Evolutionary conservation across 495 filamentous ascomycete species (phyloP), one percentile per base, ranked within the genome.

Genomic region (Talaromyces trachyspermus): DNA sequence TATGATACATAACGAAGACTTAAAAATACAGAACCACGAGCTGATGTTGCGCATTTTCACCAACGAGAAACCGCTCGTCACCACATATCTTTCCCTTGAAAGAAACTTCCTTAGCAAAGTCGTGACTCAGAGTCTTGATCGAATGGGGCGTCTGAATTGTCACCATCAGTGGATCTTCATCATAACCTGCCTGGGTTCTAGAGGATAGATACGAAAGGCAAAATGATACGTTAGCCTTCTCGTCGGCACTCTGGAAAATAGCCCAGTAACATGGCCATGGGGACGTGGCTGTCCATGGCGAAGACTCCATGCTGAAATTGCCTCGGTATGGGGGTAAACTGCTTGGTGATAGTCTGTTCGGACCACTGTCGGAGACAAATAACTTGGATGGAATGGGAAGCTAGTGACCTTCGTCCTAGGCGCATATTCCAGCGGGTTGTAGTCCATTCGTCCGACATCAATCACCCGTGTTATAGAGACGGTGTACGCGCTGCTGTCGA

Each of bases 11-110:
- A 39, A 12, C 27, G 9, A 38, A 25, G 35, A 20, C 26, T 43
- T 43, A 66, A 46, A 85, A 85, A 39, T 74, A 51, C 49, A 77
- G 62, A 46, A 85, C 56, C 0, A 79, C 75, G 36, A 85, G 58
- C 40, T 70, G 68, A 25, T 74, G 66, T 8, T 60, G 56, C 2
- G 55, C 46, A 51, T 79, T 79, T 59, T 84, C 77, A 4, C 83
- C 81, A 9, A 85, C 53, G 14, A 85, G 36, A 69, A 80, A 85
- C 22, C 74, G 56, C 56, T 86, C 83, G 51, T 80, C 77, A 0
- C 81, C 83, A 37, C 59, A 69, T 19, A 86, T 75, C 51, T 69
- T 74, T 3, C 80, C 81, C 51, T 68, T 72, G 0, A 55, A 69
- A 12, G 75, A 52, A 15, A 86, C 58, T 51, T 81, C 66, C n/a